Conservation (phyloP, 306 rosid genomes). For the Begonia peltatifolia region DNA sequence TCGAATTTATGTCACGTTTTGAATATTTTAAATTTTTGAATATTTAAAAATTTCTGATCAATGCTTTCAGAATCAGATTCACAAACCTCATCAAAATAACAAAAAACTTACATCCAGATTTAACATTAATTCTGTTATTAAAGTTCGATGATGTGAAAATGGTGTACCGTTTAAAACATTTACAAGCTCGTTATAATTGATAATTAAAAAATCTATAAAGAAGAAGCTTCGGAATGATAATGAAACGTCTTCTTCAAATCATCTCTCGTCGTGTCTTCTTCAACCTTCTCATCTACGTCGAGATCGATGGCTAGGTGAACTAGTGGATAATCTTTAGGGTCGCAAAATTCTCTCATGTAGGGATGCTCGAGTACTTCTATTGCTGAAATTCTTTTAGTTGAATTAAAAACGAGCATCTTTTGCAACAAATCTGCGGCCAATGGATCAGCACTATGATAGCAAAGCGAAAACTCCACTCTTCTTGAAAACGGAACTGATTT, state of each 20-base stretch:
- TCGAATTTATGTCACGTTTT: no score
- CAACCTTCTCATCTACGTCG: conserved; percentile 47
- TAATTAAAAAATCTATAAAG: no score
- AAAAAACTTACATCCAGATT: no score
- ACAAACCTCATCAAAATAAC: no score
- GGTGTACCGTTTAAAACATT: no score
- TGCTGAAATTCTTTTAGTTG: conserved; percentile 63
- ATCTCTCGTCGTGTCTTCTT: conserved; percentile 52
- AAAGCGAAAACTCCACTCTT: conserved; percentile 38
- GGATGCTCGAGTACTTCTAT: conserved; percentile 81
- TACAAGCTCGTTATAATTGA: no score
- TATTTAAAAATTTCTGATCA: no score
- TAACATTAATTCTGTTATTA: no score
- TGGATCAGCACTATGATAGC: conserved; percentile 66
- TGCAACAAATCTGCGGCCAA: conserved; percentile 73
- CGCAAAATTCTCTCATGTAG: conserved; percentile 54
- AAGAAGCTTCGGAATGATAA: conserved; percentile 37
- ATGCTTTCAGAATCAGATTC: no score
- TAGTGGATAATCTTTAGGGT: conserved; percentile 35
- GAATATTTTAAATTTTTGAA: no score
- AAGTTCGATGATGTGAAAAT: no score
- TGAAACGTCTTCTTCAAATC: conserved; percentile 70
- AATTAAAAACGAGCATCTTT: conserved; percentile 75
- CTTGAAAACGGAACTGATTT: conserved; percentile 40
- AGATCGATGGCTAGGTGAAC: conserved; percentile 49